Evolutionary conservation across 164 flowering plant genomes (phyloP).

Genomic region (Umbellularia californica): DNA sequence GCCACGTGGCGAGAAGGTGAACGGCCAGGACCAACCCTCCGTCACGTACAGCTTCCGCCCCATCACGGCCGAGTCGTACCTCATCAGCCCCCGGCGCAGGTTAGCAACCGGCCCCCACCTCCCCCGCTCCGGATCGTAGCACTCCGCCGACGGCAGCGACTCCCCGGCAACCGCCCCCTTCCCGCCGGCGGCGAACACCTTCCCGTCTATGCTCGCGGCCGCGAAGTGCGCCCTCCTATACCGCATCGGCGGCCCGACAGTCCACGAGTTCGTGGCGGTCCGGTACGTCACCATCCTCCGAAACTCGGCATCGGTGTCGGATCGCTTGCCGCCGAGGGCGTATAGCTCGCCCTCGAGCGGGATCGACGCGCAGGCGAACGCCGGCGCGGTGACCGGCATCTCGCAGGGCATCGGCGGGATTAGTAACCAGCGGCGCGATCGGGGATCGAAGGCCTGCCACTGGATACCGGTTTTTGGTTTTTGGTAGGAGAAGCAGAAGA

Average conservation of each 20-base stretch:
- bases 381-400: constrained; percentile 20
- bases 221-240: constrained; percentile 36
- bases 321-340: constrained; percentile 44
- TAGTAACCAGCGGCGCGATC: constrained; percentile 41
- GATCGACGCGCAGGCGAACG: constrained; percentile 35
- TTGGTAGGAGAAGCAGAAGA: constrained; percentile 40
- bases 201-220: constrained; percentile 31
- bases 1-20: constrained; percentile 38
- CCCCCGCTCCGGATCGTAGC: constrained; percentile 32
- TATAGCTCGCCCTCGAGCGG: constrained; percentile 35
- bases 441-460: constrained; percentile 56
- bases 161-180: constrained; percentile 11
- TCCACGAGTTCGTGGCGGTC: constrained; percentile 41
- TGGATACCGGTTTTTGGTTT: constrained; percentile 36
- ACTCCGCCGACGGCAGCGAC: constrained; percentile 29
- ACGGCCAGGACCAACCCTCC: constrained; percentile 71
- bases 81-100: constrained; percentile 24
- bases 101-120: constrained; percentile 30
- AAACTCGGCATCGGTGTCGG: constrained; percentile 25
- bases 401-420: constrained; percentile 46
- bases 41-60: constrained; percentile 40
- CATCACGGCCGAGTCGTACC: constrained; percentile 43
- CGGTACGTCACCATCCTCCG: constrained; percentile 20
- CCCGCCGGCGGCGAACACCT: constrained; percentile 44
- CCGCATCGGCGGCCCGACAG: constrained; percentile 26